Evolutionary conservation across 805 yeast species (phyloP), one percentile per base, ranked within the genome.

Genomic region (Yamadazyma ubonensis): DNA sequence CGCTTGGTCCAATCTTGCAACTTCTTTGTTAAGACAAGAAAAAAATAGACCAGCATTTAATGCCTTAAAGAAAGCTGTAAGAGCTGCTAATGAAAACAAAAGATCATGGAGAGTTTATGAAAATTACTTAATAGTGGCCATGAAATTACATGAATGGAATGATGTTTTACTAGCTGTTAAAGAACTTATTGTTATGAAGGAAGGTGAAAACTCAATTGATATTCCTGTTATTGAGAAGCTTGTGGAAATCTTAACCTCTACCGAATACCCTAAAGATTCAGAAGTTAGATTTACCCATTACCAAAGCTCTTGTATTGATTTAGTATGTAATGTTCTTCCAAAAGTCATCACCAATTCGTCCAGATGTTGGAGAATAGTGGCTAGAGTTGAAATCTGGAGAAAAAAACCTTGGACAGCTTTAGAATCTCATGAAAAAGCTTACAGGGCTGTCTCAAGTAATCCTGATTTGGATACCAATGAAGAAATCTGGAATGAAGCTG

Each of bases 1-100:
- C 55, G 79, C 96, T 2, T 93, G 99, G 99, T 81, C 95, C 8
- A 93, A 93, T 55, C 71, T 93, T 51, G 88, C 96, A 4, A 81
- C 93, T 8, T 81, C 96, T 0, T 71, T 86, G 39, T 63, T 89
- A 28, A 76, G 75, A 46, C 55, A 75, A 38, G 81, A 75, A 38
- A 85, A 86, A 58, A 60, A 76, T 15, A 74, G 76, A 46, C 95
- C 88, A 49, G 96, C 98, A 0, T 83, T 86, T 54, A 80, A 78
- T 46, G 96, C 99, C 1, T 68, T 91, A 50, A 80, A 83, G 53
- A 80, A 80, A 47, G 96, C 98, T 0, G 73, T 86, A 14, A 67
- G 83, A 29, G 72, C 73, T 22, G 83, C 88, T 26, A 82, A 80
- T 33, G 78, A 80, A 18, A 70, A 73, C 9, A 80, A 78, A 49